phyloP scores from a whole-genome alignment of 768 basidiomycete species.

The Ephemerocybe angulata region DNA sequence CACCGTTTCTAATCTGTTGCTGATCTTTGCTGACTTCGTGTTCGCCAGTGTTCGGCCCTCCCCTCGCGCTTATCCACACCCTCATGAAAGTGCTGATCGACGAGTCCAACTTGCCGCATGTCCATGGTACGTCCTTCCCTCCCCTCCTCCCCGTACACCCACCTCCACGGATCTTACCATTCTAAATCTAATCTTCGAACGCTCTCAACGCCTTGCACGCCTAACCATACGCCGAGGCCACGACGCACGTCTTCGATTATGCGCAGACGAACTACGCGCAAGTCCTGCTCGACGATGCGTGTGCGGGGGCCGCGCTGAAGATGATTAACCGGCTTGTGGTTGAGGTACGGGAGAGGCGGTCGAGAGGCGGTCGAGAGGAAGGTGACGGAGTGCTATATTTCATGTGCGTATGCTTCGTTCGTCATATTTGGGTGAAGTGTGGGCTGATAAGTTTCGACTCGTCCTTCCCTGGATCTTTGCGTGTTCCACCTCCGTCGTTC shows the following conservation, averaged over 20 bases:
- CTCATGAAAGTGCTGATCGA: slow-evolving; percentile 55
- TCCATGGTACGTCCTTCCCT: slow-evolving; percentile 46
- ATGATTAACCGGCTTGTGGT: slow-evolving; percentile 60
- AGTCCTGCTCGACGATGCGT: slow-evolving; percentile 36
- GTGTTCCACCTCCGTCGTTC: no score
- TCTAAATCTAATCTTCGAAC: not conserved
- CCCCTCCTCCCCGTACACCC: not conserved
- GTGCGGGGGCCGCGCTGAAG: slow-evolving; percentile 60
- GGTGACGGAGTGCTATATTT: slow-evolving; percentile 70
- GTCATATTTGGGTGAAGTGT: no score
- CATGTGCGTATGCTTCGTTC: slow-evolving; percentile 50
- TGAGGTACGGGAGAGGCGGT: slow-evolving; percentile 30
- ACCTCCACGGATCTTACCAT: not conserved
- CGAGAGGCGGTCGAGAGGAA: slow-evolving; percentile 40
- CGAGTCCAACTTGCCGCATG: slow-evolving; percentile 71
- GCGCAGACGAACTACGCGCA: slow-evolving; percentile 10
- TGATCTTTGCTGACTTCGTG: not conserved
- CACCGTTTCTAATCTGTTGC: slow-evolving; percentile 21
- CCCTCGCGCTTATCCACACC: slow-evolving; percentile 42
- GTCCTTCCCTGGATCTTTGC: no score
- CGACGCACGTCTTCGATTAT: not conserved
- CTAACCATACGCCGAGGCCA: slow-evolving; percentile 14
- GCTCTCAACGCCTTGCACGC: slow-evolving; percentile 42
- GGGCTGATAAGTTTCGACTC: no score
- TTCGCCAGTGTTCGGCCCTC: slow-evolving; percentile 19